Conservation (phyloP, 176 grass and related monocot species). For the Chloris gayana region DNA sequence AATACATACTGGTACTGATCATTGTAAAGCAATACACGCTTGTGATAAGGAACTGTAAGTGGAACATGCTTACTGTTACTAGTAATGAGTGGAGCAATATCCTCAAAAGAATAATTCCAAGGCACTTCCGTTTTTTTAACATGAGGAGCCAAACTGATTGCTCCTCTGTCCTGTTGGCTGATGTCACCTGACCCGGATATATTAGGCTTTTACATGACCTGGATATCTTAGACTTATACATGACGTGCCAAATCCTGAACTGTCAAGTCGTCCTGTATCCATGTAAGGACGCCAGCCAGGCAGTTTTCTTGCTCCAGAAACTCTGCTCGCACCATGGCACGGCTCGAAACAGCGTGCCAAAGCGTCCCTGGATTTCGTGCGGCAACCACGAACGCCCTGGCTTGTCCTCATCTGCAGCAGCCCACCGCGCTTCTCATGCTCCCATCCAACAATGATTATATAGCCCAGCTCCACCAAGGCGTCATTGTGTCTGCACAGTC, state of each 20-base stretch:
- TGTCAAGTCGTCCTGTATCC: slow-evolving; percentile 26
- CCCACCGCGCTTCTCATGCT: background rate
- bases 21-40: slow-evolving; percentile 24
- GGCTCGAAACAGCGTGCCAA: slow-evolving; percentile 27
- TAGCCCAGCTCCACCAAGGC: background rate
- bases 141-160: background rate
- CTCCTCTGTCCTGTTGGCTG: slow-evolving; percentile 12
- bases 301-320: background rate
- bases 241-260: too few relatives aligned
- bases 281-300: slow-evolving; percentile 28
- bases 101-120: background rate
- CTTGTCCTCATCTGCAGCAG: background rate
- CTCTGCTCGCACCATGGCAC: slow-evolving; percentile 34
- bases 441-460: too few relatives aligned
- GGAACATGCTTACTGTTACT: background rate
- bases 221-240: background rate
- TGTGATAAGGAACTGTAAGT: slow-evolving; percentile 35
- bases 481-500: background rate
- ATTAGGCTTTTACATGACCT: background rate
- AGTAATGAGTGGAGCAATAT: slow-evolving; percentile 18
- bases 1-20: slow-evolving; percentile 24
- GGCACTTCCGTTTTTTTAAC: background rate
- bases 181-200: slow-evolving; percentile 9
- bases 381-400: slow-evolving; percentile 25
- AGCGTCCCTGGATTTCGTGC: slow-evolving; percentile 64